A percentile compares a stretch with the other conserved stretches of the same genome.
Conservation (phyloP, 768 basidiomycete genomes). For the Macrocybe gigantea region DNA sequence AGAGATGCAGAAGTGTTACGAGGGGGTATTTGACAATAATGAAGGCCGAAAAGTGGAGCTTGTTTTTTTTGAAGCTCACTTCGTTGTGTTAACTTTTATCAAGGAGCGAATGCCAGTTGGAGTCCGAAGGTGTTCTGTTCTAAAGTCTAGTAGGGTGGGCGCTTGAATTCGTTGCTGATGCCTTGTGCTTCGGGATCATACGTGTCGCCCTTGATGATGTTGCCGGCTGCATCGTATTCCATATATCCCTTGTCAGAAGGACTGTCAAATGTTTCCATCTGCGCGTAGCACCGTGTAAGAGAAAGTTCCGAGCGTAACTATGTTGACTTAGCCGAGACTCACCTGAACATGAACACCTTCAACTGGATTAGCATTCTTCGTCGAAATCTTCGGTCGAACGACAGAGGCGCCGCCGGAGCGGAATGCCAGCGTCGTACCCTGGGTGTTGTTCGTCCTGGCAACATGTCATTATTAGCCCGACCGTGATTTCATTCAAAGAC, state of each 20-base stretch:
- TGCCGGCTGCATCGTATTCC: slow-evolving; percentile 56
- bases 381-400: slow-evolving; percentile 26
- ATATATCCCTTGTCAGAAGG: slow-evolving; percentile 35
- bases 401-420: slow-evolving; percentile 30
- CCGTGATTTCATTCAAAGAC: not conserved
- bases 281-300: slow-evolving; percentile 1
- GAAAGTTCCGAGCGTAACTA: not conserved
- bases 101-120: too few species aligned
- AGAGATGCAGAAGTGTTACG: too few species aligned
- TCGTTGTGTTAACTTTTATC: too few species aligned
- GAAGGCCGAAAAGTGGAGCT: too few species aligned
- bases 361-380: slow-evolving; percentile 27
- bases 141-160: slow-evolving; percentile 35
- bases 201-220: slow-evolving; percentile 33
- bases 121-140: too few species aligned
- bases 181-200: slow-evolving; percentile 58
- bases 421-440: slow-evolving; percentile 58
- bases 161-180: slow-evolving; percentile 61
- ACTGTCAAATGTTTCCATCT: slow-evolving; percentile 67
- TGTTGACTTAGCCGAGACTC: not conserved
- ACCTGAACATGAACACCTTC: slow-evolving; percentile 63
- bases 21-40: too few species aligned
- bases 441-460: slow-evolving; percentile 28
- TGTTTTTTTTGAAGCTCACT: too few species aligned
- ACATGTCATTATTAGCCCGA: not conserved